Evolutionary conservation across 768 basidiomycete genomes (phyloP), one percentile per base, ranked within the genome.

Genomic region (Lentinula edodes): DNA sequence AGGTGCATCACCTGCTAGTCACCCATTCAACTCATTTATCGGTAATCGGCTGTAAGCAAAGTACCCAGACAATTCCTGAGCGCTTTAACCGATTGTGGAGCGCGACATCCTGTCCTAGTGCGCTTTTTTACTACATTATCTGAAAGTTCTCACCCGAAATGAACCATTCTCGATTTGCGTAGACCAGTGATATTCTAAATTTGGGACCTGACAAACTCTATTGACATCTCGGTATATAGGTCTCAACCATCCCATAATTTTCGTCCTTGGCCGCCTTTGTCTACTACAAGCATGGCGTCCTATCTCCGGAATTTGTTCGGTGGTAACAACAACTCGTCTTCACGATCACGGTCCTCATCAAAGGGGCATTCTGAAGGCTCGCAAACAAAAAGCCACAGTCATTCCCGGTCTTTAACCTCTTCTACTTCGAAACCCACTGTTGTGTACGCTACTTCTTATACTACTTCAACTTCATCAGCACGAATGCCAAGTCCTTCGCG

Each of bases 361-460:
- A 66, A 53, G 46, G 45, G 34, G 63, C 66, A 63, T 65, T 69
- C 52, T 62, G 57, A 60, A 42, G 67, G 65, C 58, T 66, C 62
- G 32, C 65, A 70, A 50, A 68, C 77, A 60, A 83, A 76, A 69
- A 69, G 78, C 41, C 78, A 81, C 64, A 69, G 67, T 52, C 80
- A 79, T 35, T 78, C 82, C 18, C 71, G 70, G 36, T 78, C 82
- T 20, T 64, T 71, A 28, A 48, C 46, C 8, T 71, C 78, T 6
- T 68, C 73, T 15, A 69, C 66, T 56, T 64, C 69, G 62, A 69
- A 71, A 52, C 70, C 77, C 6, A 75, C 70, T 52, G 77, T 80
- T 63, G 76, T 80, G 65, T 80, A 81, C 63, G 72, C 74, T 0
- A 54, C 73, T 20, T 65, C 76, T 2, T 65, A 72, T 18, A 69